Evolutionary conservation across 2,329 filamentous ascomycete species (phyloP).

Genomic region (Neopestalotiopsis clavispora): DNA sequence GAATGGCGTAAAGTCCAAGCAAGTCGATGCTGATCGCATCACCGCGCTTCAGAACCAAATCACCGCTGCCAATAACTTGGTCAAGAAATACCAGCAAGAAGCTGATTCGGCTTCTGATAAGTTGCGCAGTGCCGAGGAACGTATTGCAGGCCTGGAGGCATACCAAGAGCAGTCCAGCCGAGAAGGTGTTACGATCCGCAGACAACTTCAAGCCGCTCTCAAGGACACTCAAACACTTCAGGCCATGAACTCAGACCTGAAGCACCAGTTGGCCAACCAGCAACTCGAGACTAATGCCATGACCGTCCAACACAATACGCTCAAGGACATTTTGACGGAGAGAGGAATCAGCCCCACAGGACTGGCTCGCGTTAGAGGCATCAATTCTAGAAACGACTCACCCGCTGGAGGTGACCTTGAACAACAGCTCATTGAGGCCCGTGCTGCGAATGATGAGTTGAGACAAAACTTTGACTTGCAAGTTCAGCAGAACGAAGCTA

Average conservation of each 20-base stretch:
- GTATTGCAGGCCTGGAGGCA: constrained; percentile 93
- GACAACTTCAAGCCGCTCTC: constrained; percentile 85
- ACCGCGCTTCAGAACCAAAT: constrained; percentile 80
- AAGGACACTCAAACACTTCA: constrained; percentile 84
- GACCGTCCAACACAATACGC: constrained; percentile 86
- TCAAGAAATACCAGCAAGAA: constrained; percentile 86
- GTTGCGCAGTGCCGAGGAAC: constrained; percentile 89
- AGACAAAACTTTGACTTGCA: constrained; percentile 78
- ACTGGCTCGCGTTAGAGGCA: constrained; percentile 70
- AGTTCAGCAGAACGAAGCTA: constrained; percentile 83
- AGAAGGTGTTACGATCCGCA: constrained; percentile 86
- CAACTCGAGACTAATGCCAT: constrained; percentile 95
- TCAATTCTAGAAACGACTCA: constrained; percentile 77
- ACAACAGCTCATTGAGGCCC: constrained; percentile 78
- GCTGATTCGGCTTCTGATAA: constrained; percentile 88
- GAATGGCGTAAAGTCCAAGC: constrained; percentile 51
- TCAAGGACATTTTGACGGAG: constrained; percentile 91
- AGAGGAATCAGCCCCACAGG: constrained; percentile 82
- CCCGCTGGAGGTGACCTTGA: constrained; percentile 89
- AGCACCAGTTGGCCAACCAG: constrained; percentile 81
- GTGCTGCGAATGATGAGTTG: constrained; percentile 84
- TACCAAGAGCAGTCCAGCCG: constrained; percentile 97
- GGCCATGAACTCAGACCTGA: constrained; percentile 79
- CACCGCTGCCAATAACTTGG: constrained; percentile 76
- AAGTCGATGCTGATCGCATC: constrained; percentile 68